A percentile compares a stretch with the other conserved stretches of the same genome.
Evolutionary conservation across 306 rosid genomes (phyloP).

Genomic region (Morella rubra): DNA sequence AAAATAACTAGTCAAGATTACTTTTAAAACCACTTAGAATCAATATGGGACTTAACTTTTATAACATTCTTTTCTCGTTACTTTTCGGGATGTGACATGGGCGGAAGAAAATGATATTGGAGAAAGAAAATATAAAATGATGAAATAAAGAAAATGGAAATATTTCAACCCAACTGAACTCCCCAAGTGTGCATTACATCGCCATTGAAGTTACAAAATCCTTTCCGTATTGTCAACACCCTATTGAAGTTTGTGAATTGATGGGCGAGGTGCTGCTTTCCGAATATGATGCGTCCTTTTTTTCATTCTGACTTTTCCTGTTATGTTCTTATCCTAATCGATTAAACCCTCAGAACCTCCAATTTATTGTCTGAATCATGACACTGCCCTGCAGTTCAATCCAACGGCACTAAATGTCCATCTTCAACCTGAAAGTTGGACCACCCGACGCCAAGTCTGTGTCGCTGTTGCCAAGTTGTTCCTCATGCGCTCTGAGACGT

Average conservation of each 20-base stretch:
- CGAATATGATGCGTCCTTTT: slow-evolving; percentile 5
- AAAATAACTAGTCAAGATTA: too few relatives aligned
- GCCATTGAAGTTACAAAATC: background rate
- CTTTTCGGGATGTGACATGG: too few relatives aligned
- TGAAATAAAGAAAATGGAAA: too few relatives aligned
- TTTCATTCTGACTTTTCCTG: background rate
- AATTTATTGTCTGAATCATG: background rate
- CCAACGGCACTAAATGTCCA: slow-evolving; percentile 1
- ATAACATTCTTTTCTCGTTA: too few relatives aligned
- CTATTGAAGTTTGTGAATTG: slow-evolving; percentile 35
- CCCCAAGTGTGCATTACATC: background rate
- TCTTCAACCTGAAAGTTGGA: slow-evolving; percentile 31
- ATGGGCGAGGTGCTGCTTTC: slow-evolving; percentile 18
- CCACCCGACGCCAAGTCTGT: background rate
- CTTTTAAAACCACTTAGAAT: too few relatives aligned
- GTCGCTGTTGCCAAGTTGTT: background rate
- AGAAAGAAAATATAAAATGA: too few relatives aligned
- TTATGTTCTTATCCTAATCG: too few relatives aligned
- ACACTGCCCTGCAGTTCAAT: background rate
- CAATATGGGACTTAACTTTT: too few relatives aligned
- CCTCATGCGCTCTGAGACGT: slow-evolving; percentile 2
- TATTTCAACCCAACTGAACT: background rate
- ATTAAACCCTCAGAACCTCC: background rate
- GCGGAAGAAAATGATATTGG: too few relatives aligned
- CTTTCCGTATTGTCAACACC: slow-evolving; percentile 25